Base-by-base conservation (phyloP, 2,329 filamentous ascomycete species). In the Paraconiothyrium sp. region DNA sequence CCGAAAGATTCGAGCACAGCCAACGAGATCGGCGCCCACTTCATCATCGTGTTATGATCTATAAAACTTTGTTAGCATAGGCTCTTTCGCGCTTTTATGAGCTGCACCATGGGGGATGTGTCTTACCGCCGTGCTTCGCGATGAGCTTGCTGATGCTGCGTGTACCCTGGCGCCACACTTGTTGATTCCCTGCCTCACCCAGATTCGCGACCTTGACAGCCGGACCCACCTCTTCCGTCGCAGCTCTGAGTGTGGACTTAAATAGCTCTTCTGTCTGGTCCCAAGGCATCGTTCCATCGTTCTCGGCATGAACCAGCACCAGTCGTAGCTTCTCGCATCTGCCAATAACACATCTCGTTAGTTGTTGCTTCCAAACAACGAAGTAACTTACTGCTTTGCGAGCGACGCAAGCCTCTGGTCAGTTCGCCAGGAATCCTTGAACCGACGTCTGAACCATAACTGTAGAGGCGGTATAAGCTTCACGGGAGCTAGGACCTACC, bases 361-460 rank as follows among this genome's bases (percentile, higher is more conserved):
- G 49, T 22, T 34, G 41, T 20, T 41, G 47, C 46, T 48, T 39
- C 16, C 27, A 20, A 49, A n/a, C 14, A 30, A 20, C 54, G 16
- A 35, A 57, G 54, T 39, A 60, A 55, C 54, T 27, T 39, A 56
- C 62, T 66, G 59, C 35, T 57, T 60, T 77, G 86, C 86, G 72
- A 88, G 79, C 55, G 83, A 86, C 60, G 82, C 83, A 22, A 97
- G 81, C 4, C 93, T 86, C 30, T 86, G 83, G 1, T 86, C 87
- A 0, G 91, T 92, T 54, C 87, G 84, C 94, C 94, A 98, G 63
- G 86, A 90, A 72, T 98, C 94, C 35, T 89, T 82, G 30, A 97
- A 85, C 60, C 86, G 86, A 9, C 82, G 78, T 46, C 88, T 83
- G n/a, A 96, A 83, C 75, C 87, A 85, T 3, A 82, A 81, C 58